A percentile compares a stretch with the other conserved stretches of the same genome.
Evolutionary conservation across 805 yeast species (phyloP).

Genomic region (Kodamaea leandrae): DNA sequence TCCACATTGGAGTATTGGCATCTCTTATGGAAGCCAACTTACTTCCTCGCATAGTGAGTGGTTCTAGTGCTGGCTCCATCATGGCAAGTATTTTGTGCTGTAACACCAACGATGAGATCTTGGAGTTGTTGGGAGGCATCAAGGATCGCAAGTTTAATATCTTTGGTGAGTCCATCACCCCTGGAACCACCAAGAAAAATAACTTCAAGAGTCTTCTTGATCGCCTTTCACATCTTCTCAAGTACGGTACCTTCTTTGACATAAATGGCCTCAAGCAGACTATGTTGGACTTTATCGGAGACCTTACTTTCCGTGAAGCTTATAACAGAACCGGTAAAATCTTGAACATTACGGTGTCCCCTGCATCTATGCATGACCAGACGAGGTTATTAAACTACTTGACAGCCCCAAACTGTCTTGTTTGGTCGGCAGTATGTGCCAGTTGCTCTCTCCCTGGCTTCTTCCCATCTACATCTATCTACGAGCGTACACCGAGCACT

Average conservation of each 20-base stretch:
- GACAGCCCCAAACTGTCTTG: conserved; percentile 76
- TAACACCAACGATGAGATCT: conserved; percentile 69
- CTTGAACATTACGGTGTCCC: conserved; percentile 90
- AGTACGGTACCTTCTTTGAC: conserved; percentile 89
- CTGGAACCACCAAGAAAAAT: conserved; percentile 26
- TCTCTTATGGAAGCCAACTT: conserved; percentile 71
- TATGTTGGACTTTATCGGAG: conserved; percentile 78
- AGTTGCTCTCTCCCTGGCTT: conserved; percentile 93
- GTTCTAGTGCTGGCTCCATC: conserved; percentile 95
- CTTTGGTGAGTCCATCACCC: conserved; percentile 52
- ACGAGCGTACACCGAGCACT: conserved; percentile 76
- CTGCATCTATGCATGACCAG: conserved; percentile 88
- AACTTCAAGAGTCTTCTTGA: conserved; percentile 47
- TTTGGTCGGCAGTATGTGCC: conserved; percentile 90
- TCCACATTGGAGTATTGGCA: conserved; percentile 88
- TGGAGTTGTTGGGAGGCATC: conserved; percentile 56
- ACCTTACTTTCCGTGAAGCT: conserved; percentile 90
- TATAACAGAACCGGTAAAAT: conserved; percentile 91
- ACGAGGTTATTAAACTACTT: conserved; percentile 77
- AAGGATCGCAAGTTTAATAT: conserved; percentile 55
- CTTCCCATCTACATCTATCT: conserved; percentile 80
- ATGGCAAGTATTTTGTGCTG: conserved; percentile 86
- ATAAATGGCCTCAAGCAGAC: conserved; percentile 67
- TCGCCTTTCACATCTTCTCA: conserved; percentile 55
- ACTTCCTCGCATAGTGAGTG: conserved; percentile 84